Base-by-base conservation (phyloP, 345 rosid genomes). In the Camelina sativa region DNA sequence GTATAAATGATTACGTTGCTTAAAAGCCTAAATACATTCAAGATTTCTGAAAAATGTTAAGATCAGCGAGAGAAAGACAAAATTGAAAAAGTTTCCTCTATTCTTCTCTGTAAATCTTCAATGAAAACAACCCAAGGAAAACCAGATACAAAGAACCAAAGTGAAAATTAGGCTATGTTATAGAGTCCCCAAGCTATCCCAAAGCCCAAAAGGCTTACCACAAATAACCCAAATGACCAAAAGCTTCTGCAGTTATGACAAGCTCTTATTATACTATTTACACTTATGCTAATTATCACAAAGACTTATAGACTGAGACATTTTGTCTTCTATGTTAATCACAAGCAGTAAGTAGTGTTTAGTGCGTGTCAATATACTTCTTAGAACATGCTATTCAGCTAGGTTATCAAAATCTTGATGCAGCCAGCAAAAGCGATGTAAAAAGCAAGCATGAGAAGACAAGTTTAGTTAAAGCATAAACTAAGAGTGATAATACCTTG, bases 401-500 rank as follows among this genome's bases (percentile, higher is more conserved):
- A 60, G 40, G 10, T 60, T 35, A 60, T 35, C 16, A 60, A 19
- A 35, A 34, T 34, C 25, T 5, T 9, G 25, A 57, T 6, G 11
- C 46, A 37, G 47, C 47, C 16, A 60, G 16, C 4, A 16, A 37
- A 59, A 8, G 1, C 52, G 23, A 28, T 41, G 13, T 41, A 62
- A 62, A 13, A 8, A 41, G 13, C 25, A 62, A 62, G 51, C 8
- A 22, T 62, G 51, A 22, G 20, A 62, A 13, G 52, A 61, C 20
- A 41, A 15, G 51, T 62, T 61, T 61, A 40, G 48, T 11, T 61
- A 19, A 61, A 61, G 50, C 19, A 38, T 38, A 12, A 20, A 12
- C 50, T 34, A 38, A 20, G 32, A 61, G 65, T 34, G 23, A 54
- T 19, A 57, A 32, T 83, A 94, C 98, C 97, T 86, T 94, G 84